Conservation (phyloP, 2,329 filamentous ascomycete genomes). For the Fusarium sp. region DNA sequence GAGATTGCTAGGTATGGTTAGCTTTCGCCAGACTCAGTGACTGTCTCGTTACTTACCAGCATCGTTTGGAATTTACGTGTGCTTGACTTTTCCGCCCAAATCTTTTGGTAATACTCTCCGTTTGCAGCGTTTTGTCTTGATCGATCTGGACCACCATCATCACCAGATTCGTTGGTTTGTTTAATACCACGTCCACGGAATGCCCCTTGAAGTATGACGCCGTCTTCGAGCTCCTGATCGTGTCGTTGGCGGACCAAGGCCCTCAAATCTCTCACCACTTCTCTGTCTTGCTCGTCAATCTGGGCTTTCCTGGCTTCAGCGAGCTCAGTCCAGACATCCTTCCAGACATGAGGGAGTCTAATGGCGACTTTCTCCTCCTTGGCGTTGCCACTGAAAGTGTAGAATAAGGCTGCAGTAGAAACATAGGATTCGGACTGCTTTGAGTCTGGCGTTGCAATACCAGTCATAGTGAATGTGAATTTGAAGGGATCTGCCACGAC, state of each 20-base stretch:
- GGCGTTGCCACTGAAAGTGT: slow-evolving; percentile 78
- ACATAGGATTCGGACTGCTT: slow-evolving; percentile 90
- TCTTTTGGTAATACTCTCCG: slow-evolving; percentile 64
- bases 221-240: slow-evolving; percentile 77
- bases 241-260: slow-evolving; percentile 74
- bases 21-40: neutral
- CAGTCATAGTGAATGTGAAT: slow-evolving; percentile 78
- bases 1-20: slow-evolving; percentile 59
- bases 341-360: slow-evolving; percentile 81
- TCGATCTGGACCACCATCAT: slow-evolving; percentile 61
- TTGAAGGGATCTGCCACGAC: slow-evolving; percentile 59
- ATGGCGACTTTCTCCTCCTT: slow-evolving; percentile 90
- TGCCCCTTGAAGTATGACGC: slow-evolving; percentile 79
- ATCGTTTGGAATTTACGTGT: slow-evolving; percentile 78
- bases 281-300: slow-evolving; percentile 76
- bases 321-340: slow-evolving; percentile 87
- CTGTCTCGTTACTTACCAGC: slow-evolving; percentile 63
- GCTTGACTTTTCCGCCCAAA: slow-evolving; percentile 69
- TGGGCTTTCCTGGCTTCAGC: slow-evolving; percentile 75
- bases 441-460: slow-evolving; percentile 76
- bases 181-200: slow-evolving; percentile 72
- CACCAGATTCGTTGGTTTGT: slow-evolving; percentile 59
- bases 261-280: slow-evolving; percentile 74
- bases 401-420: slow-evolving; percentile 83
- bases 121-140: slow-evolving; percentile 53